A percentile compares a stretch with the other conserved stretches of the same genome.
Evolutionary conservation across 2,329 filamentous ascomycete species (phyloP).

Genomic region (Fusarium nisikadoi): DNA sequence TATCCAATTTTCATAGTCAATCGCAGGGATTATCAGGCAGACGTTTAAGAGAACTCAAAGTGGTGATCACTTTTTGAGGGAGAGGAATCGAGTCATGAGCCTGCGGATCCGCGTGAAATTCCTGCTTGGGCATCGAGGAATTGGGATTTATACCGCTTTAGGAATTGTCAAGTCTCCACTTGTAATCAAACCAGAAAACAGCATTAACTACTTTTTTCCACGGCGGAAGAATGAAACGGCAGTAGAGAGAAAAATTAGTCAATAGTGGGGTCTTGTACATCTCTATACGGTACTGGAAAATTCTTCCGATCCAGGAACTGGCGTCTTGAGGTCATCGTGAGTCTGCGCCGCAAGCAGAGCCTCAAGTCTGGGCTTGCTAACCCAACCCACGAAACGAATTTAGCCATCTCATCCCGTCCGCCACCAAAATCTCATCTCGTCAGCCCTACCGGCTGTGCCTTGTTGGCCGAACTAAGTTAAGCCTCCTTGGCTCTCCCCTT

Average conservation of each 20-base stretch:
- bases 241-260: neutral
- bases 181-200: slow-evolving; percentile 1
- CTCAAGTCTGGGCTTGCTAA: neutral
- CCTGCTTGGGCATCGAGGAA: neutral
- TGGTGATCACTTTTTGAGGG: neutral
- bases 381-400: neutral
- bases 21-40: slow-evolving; percentile 12
- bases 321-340: neutral
- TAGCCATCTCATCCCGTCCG: slow-evolving; percentile 2
- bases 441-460: slow-evolving; percentile 1
- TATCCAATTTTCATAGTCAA: neutral
- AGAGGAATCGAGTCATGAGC: neutral
- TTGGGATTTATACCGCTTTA: slow-evolving; percentile 6
- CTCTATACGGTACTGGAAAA: neutral
- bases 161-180: neutral
- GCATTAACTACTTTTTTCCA: neutral
- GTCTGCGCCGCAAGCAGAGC: neutral
- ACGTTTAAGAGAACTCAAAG: neutral
- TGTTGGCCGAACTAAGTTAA: slow-evolving; percentile 14
- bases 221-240: neutral
- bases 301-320: neutral
- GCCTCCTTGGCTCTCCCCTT: slow-evolving; percentile 5
- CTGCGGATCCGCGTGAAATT: neutral
- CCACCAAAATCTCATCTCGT: neutral
- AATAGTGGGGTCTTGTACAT: neutral